Percentiles rank a stretch among this genome's conserved stretches.
phyloP scores from a whole-genome alignment of 2,329 filamentous ascomycete genomes.

The Aspergillus sergii region DNA sequence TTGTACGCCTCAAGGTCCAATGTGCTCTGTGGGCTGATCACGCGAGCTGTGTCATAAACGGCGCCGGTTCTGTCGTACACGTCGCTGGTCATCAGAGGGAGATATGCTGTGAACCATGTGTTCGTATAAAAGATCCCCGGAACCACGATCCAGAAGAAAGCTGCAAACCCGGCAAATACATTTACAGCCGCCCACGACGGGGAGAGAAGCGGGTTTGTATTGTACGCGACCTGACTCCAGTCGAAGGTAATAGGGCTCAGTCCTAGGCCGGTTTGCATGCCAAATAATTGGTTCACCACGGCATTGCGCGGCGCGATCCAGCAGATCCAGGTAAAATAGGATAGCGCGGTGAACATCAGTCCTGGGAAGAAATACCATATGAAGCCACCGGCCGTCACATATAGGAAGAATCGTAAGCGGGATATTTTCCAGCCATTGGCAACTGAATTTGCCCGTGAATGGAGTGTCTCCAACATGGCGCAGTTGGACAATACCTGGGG shows the following conservation, averaged over 20 bases:
- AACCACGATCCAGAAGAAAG: slow-evolving; percentile 32
- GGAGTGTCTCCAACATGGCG: slow-evolving; percentile 42
- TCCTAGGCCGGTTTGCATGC: slow-evolving; percentile 36
- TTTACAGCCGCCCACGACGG: slow-evolving; percentile 36
- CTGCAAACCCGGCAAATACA: slow-evolving; percentile 31
- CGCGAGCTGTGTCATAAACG: slow-evolving; percentile 60
- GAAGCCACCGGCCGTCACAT: slow-evolving; percentile 32
- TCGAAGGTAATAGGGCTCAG: slow-evolving; percentile 36
- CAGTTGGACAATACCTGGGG: slow-evolving; percentile 42
- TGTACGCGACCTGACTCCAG: slow-evolving; percentile 38
- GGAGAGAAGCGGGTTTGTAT: slow-evolving; percentile 37
- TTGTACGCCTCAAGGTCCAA: slow-evolving; percentile 63
- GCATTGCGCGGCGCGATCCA: slow-evolving; percentile 54
- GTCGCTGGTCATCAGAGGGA: slow-evolving; percentile 60
- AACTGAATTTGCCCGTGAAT: slow-evolving; percentile 39
- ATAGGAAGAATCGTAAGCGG: slow-evolving; percentile 42
- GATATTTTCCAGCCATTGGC: slow-evolving; percentile 44
- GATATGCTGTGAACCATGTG: slow-evolving; percentile 55
- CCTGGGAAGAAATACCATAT: slow-evolving; percentile 58
- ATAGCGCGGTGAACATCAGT: slow-evolving; percentile 53
- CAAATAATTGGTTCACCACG: slow-evolving; percentile 51
- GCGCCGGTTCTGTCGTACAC: slow-evolving; percentile 64
- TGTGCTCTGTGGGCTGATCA: slow-evolving; percentile 55
- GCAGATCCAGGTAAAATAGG: slow-evolving; percentile 52
- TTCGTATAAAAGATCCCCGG: slow-evolving; percentile 51